Evolutionary conservation across 164 flowering plant species (phyloP).

Genomic region (Umbilicus rupestris): DNA sequence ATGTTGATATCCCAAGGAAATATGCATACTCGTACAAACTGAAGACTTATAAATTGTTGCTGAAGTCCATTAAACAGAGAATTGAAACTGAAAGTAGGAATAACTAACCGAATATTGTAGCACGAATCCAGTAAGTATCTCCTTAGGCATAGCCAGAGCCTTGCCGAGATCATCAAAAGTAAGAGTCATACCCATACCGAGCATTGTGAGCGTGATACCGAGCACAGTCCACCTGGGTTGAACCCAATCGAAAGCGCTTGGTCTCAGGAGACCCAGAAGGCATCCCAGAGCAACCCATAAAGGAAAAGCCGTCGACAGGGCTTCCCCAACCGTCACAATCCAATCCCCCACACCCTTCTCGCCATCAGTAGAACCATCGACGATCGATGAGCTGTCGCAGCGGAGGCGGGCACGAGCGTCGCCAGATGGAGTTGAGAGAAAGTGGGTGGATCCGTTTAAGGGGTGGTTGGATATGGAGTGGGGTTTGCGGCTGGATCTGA

Average conservation of each 20-base stretch:
- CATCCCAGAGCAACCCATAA: slow-evolving; percentile 79
- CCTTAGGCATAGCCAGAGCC: slow-evolving; percentile 80
- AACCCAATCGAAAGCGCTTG: slow-evolving; percentile 54
- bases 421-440: neutral
- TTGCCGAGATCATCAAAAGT: slow-evolving; percentile 74
- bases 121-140: slow-evolving; percentile 53
- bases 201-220: slow-evolving; percentile 70
- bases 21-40: neutral
- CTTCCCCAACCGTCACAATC: slow-evolving; percentile 42
- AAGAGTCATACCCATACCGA: slow-evolving; percentile 92
- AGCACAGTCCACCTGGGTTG: slow-evolving; percentile 40
- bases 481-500: neutral
- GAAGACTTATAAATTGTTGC: neutral
- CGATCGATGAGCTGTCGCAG: slow-evolving; percentile 27
- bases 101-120: slow-evolving; percentile 73
- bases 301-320: slow-evolving; percentile 58
- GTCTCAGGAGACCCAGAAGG: slow-evolving; percentile 47
- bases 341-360: slow-evolving; percentile 19
- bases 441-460: neutral
- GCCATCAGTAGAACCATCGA: slow-evolving; percentile 12
- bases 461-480: neutral
- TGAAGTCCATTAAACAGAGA: no score
- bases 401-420: slow-evolving; percentile 20
- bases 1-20: no score
- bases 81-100: neutral